Evolutionary conservation across 305 asterid species (phyloP), one percentile per base, ranked within the genome.

Genomic region (Stenogyne calaminthoides): DNA sequence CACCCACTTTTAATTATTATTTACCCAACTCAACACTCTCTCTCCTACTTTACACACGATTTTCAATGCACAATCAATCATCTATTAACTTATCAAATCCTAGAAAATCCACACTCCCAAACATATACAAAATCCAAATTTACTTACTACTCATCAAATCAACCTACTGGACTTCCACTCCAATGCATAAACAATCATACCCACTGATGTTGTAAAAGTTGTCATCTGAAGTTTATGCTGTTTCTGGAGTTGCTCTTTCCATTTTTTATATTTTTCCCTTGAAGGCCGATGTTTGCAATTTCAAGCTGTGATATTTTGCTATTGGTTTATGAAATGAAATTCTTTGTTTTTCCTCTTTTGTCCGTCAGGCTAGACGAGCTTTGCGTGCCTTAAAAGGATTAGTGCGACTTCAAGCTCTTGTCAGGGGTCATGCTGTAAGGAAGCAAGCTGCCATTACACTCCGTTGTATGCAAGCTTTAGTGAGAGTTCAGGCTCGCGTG

Each of bases 401-500:
- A 87, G 99, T 92, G 81, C 87, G 98, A 83, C 99, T 94, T 77
- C 97, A 95, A 87, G 99, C 98, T 37, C 97, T 95, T 81, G 96
- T 89, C 74, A 88, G 99, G 82, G 99, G 97, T 57, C 99, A 90
- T 86, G 96, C 97, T 64, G 97, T 92, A 74, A 87, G 99, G 86
- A 95, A 92, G 82, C 98, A 95, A 82, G 98, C 97, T 62, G 98
- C 96, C 11, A 83, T 86, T 40, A 88, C 97, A 15, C 97, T 95
- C 56, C 91, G 91, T 15, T 91, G 98, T 80, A 92, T 92, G 99
- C 99, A 92, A 87, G 97, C 96, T 81, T 82, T 95, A 73, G 98
- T 92, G 44, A 86, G 98, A 85, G 97, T 90, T 71, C 99, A 92
- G 88, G 98, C 98, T 58, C 97, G 96, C 70, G 97, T 95, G 36